Evolutionary conservation across 1,284 basidiomycete species (phyloP).

Genomic region (Ceratobasidium sp.): DNA sequence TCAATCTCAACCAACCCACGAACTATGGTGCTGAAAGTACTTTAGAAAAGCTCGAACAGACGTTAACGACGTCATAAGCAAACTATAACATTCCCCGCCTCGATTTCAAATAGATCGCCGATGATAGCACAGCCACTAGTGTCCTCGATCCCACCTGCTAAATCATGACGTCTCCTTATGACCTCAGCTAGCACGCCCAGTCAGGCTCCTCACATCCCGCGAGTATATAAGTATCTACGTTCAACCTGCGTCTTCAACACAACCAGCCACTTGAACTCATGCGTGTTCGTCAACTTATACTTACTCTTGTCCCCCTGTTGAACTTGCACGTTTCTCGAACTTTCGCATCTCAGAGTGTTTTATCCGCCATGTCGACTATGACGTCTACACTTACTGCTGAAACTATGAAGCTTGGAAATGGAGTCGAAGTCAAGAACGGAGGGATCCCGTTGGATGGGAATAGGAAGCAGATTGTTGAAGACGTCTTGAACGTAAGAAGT

Average conservation of each 20-base stretch:
- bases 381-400: constrained; percentile 8
- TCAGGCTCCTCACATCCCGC: neutral
- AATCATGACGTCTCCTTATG: constrained; percentile 1
- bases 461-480: constrained; percentile 64
- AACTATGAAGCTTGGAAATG: constrained; percentile 24
- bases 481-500: constrained; percentile 65
- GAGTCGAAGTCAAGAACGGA: constrained; percentile 30
- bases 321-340: constrained; percentile 31
- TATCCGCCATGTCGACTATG: neutral
- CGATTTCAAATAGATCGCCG: constrained; percentile 25
- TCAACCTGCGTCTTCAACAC: constrained; percentile 12
- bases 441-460: constrained; percentile 50
- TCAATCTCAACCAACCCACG: neutral
- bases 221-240: neutral
- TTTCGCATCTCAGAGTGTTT: constrained; percentile 30
- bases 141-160: neutral
- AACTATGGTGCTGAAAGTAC: neutral
- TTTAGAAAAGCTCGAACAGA: neutral
- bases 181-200: neutral
- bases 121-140: constrained; percentile 24
- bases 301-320: constrained; percentile 30
- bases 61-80: neutral
- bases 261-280: constrained; percentile 28
- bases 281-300: constrained; percentile 26
- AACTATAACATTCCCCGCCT: neutral